These are phyloP conservation scores for Mycena floridula DNA, from an alignment of 768 basidiomycete genomes.

Conservation along the genomic window DNA sequence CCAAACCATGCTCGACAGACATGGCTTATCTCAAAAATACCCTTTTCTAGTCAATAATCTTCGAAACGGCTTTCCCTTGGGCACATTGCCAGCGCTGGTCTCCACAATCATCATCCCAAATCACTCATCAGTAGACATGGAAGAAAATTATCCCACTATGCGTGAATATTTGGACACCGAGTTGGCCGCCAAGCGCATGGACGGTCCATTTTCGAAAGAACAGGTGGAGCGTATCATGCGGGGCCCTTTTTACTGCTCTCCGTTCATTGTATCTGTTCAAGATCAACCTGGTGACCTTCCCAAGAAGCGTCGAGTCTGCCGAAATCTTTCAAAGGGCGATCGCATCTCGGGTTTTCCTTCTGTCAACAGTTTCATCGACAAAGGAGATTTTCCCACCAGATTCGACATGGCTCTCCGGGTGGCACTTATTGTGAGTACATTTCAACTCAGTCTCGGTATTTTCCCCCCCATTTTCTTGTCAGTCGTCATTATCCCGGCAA, in stretches of 20 bases:
- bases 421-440: constrained; percentile 9
- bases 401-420: constrained; percentile 7
- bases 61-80: constrained; percentile 24
- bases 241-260: constrained; percentile 13
- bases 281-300: constrained; percentile 8
- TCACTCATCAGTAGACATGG: constrained; percentile 3
- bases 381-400: constrained; percentile 10
- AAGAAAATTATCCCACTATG: constrained; percentile 1
- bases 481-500: too few species aligned
- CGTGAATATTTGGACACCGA: constrained; percentile 8
- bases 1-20: constrained; percentile 12
- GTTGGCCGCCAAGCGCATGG: constrained; percentile 7
- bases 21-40: constrained; percentile 17
- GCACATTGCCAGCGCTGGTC: constrained; percentile 18
- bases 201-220: constrained; percentile 7
- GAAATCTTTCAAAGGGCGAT: constrained; percentile 11
- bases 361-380: too few species aligned
- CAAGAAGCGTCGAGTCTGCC: constrained; percentile 11
- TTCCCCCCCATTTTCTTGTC: too few species aligned
- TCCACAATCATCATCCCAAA: constrained; percentile 9
- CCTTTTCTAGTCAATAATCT: constrained; percentile 24
- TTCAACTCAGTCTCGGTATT: too few species aligned
- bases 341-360: constrained; percentile 5
- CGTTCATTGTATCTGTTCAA: constrained; percentile 9
- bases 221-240: constrained; percentile 8